A percentile compares a stretch with the other conserved stretches of the same genome.
Evolutionary conservation across 257 asterid genomes (phyloP).

Genomic region (Cinchona pubescens): DNA sequence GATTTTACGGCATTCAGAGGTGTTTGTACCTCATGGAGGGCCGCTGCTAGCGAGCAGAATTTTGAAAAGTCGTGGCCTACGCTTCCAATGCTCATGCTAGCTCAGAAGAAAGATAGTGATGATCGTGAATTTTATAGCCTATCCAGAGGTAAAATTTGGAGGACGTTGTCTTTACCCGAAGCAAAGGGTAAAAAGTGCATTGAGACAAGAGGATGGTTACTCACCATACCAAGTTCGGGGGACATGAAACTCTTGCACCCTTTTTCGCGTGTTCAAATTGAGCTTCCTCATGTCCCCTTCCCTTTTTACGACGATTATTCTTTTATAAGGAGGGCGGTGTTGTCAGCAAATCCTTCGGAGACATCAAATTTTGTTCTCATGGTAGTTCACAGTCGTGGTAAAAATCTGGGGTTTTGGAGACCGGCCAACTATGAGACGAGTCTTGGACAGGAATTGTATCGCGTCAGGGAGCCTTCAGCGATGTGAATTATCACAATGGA

Average conservation of each 20-base stretch:
- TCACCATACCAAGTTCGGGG: neutral
- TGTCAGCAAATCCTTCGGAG: neutral
- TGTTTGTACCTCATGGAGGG: constrained; percentile 2
- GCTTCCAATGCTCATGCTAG: neutral
- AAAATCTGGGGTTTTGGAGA: constrained; percentile 1
- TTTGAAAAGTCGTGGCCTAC: neutral
- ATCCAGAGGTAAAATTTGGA: neutral
- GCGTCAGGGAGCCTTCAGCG: too few relatives aligned
- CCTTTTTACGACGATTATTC: neutral
- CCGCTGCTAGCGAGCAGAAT: neutral
- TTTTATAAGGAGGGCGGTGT: neutral
- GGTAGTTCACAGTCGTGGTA: neutral
- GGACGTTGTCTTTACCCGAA: neutral
- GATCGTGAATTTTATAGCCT: neutral
- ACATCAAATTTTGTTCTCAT: neutral
- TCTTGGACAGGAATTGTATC: too few relatives aligned
- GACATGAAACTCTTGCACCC: neutral
- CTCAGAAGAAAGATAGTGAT: neutral
- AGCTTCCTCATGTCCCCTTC: neutral
- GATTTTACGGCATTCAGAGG: neutral
- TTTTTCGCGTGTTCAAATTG: neutral
- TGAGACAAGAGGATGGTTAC: neutral
- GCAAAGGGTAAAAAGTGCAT: neutral
- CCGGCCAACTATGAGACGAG: neutral
- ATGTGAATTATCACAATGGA: neutral